A percentile compares a stretch with the other conserved stretches of the same genome.
phyloP scores from a whole-genome alignment of 305 asterid species.

The Caryopteris hybrid region DNA sequence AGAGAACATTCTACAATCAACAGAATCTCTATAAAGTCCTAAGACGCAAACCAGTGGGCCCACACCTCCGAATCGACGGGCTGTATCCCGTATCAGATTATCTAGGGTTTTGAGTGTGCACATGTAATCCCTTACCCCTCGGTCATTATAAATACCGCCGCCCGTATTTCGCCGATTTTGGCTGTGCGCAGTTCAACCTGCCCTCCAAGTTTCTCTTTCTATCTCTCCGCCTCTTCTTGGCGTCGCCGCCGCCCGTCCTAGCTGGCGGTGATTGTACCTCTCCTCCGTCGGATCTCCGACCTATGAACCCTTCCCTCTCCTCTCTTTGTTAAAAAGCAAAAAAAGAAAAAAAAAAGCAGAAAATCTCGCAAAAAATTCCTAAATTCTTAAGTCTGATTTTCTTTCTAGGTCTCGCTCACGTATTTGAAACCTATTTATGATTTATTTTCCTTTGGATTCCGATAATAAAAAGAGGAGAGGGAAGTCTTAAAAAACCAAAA shows the following conservation, averaged over 20 bases:
- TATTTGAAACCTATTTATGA: constrained; percentile 2
- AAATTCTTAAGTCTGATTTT: constrained; percentile 17
- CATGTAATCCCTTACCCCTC: constrained; percentile 15
- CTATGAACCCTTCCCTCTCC: constrained; percentile 92
- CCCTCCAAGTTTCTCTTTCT: constrained; percentile 18
- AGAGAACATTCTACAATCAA: no score
- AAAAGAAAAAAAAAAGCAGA: constrained; percentile 24
- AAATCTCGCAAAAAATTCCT: constrained; percentile 27
- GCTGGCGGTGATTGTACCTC: constrained; percentile 52
- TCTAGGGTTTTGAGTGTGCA: constrained; percentile 31
- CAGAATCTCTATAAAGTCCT: no score
- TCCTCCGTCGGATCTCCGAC: constrained; percentile 70
- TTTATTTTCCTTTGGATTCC: constrained; percentile 26
- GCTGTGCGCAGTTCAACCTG: constrained; percentile 43
- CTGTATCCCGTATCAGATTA: constrained; percentile 11
- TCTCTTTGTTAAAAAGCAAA: constrained; percentile 39
- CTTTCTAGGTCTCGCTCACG: constrained; percentile 19
- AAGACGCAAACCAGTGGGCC: constrained; percentile 1
- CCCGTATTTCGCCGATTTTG: neutral
- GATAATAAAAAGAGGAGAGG: constrained; percentile 91
- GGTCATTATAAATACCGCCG: constrained; percentile 10
- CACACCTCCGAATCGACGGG: constrained; percentile 29
- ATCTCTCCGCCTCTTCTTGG: constrained; percentile 16
- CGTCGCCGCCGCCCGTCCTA: constrained; percentile 48
- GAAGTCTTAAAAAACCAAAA: constrained; percentile 53